A percentile compares a stretch with the other conserved stretches of the same genome.
These are phyloP conservation scores for Stephanodiscus triporus DNA, from an alignment of 108 stramenopile genomes.

Conservation along the genomic window DNA sequence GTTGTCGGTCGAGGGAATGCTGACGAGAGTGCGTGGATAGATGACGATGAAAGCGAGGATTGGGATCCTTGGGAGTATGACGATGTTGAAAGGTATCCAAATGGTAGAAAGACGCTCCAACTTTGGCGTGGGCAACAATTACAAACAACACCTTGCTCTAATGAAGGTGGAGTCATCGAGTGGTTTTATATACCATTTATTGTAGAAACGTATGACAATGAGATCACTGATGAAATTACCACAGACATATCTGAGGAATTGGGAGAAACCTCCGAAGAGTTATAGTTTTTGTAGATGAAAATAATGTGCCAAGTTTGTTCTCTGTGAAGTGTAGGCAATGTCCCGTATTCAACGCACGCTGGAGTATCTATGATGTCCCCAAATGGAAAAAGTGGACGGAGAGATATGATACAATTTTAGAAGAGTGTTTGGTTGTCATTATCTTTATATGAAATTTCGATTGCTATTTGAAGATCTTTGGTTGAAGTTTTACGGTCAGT, in stretches of 20 bases:
- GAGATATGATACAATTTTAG: too few relatives aligned
- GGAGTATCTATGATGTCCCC: too few relatives aligned
- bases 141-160: conserved; percentile 76
- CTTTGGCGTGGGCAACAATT: conserved; percentile 73
- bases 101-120: conserved; percentile 45
- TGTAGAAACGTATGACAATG: conserved; percentile 56
- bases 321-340: too few relatives aligned
- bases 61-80: conserved; percentile 44
- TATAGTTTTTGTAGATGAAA: conserved; percentile 8
- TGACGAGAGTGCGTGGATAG: conserved; percentile 71
- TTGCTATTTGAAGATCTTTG: too few relatives aligned
- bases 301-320: too few relatives aligned
- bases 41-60: conserved; percentile 42
- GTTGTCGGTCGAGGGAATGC: conserved; percentile 66
- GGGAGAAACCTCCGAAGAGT: conserved; percentile 18
- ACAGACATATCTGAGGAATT: not conserved
- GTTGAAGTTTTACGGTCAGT: too few relatives aligned
- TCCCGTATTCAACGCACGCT: too few relatives aligned
- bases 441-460: too few relatives aligned
- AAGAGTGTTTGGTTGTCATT: too few relatives aligned
- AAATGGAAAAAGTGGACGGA: too few relatives aligned
- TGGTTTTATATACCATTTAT: conserved; percentile 85
- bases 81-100: conserved; percentile 42
- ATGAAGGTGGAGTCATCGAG: conserved; percentile 74
- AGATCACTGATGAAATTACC: conserved; percentile 24